phyloP scores from a whole-genome alignment of 257 asterid species.

The Datura wrightii region DNA sequence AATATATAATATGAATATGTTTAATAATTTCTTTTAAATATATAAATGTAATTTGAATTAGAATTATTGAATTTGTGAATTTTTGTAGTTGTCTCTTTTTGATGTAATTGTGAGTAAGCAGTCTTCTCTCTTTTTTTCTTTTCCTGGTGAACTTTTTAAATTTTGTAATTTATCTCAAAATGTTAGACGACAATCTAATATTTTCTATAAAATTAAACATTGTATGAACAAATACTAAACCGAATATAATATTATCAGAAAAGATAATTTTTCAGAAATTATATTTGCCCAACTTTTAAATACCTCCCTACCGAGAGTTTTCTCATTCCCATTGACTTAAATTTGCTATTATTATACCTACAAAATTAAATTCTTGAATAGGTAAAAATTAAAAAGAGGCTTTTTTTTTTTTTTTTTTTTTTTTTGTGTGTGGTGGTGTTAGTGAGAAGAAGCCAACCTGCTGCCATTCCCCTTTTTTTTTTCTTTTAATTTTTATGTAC shows the following conservation, averaged over 20 bases:
- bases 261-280: neutral
- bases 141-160: no score
- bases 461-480: neutral
- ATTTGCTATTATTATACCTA: no score
- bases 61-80: neutral
- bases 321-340: no score
- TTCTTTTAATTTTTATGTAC: neutral
- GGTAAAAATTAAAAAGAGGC: no score
- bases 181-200: neutral
- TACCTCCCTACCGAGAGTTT: no score
- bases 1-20: no score
- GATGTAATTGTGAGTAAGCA: neutral
- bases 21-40: no score
- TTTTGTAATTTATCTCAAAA: neutral
- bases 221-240: neutral
- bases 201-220: neutral
- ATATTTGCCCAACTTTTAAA: neutral
- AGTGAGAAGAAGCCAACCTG: conserved; percentile 2
- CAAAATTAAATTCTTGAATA: no score
- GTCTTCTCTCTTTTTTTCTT: neutral
- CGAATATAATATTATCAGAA: neutral
- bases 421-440: neutral
- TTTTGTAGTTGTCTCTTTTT: neutral
- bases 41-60: no score
- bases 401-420: neutral